Base-by-base conservation (phyloP, 2,329 filamentous ascomycete genomes). In the Didymella arachidicola region DNA sequence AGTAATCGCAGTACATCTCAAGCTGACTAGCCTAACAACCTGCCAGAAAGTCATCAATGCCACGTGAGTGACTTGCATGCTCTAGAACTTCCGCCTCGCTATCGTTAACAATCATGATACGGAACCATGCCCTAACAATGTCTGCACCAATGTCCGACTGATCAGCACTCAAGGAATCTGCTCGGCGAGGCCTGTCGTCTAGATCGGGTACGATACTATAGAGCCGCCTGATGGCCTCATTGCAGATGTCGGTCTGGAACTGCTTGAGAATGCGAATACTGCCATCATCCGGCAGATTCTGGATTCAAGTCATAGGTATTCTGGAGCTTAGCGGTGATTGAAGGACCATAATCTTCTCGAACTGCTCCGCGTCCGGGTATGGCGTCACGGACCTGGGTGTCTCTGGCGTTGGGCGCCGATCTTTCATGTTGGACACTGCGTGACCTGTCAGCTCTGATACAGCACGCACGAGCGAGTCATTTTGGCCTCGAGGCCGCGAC, bases 71-170 rank as follows among this genome's bases (percentile, higher is more conserved):
- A 2, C 67, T 72, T 0, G 69, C 70, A 42, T 65, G 69, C 38
- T 70, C 67, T 0, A 72, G 38, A 1, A 60, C 51, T 2, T 58
- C 48, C 27, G 68, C 67, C 16, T 72, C 70, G 38, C 71, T 73
- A 14, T 72, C 68, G 36, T 74, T 68, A 0, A 73, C 41, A 1
- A 73, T 53, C 69, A 74, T 72, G 32, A 74, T 73, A 1, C 70
- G 58, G 27, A 74, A 72, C 71, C 70, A 72, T 0, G 69, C 48
- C 6, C 70, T 44, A 8, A 72, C 48, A 36, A 74, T 71, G 2
- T 72, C 65, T 1, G 64, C 64, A 0, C 70, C 71, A 11, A 30
- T 47, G 29, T 73, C 70, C 29, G 10, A 45, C 19, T 53, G n/a
- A 3, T 53, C 48, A 3, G 48, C 53, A 7, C 19, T 46, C 11